Percentiles rank a stretch among this genome's conserved stretches.
Conservation (phyloP, 2,329 filamentous ascomycete species). For the Coniochaeta hoffmannii region DNA sequence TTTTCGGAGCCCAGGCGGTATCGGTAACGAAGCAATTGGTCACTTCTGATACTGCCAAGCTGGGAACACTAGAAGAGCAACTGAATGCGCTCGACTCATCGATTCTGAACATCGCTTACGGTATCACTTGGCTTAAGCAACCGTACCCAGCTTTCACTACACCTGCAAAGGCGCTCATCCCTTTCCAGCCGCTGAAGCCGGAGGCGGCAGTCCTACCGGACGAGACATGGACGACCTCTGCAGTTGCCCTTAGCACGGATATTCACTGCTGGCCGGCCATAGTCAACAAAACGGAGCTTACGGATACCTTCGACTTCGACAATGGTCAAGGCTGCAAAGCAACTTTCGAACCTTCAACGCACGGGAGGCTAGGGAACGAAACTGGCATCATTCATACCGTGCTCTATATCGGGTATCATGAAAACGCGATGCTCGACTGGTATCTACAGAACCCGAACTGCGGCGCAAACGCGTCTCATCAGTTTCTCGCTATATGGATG, state of each 20-base stretch:
- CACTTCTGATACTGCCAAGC: conserved; percentile 6
- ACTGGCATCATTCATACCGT: conserved; percentile 18
- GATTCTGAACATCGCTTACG: conserved; percentile 37
- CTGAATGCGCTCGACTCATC: conserved; percentile 17
- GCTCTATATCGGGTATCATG: conserved; percentile 35
- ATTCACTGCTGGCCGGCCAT: conserved; percentile 29
- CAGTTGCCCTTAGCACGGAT: conserved; percentile 26
- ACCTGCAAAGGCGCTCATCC: conserved; percentile 30
- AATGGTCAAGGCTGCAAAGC: conserved; percentile 30
- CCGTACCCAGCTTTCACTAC: conserved; percentile 34
- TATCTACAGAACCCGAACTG: conserved; percentile 26
- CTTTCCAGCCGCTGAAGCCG: conserved; percentile 25
- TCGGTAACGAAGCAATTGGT: conserved; percentile 4
- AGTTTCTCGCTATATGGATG: conserved; percentile 26
- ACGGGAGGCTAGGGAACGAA: background rate
- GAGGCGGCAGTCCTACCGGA: background rate
- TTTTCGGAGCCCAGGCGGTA: conserved; percentile 35
- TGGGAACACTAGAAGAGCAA: conserved; percentile 17
- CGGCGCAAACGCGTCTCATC: conserved; percentile 21
- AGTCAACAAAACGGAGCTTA: background rate
- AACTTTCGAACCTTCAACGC: conserved; percentile 7
- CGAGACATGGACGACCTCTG: conserved; percentile 19
- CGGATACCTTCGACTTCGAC: conserved; percentile 14
- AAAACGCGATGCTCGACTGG: conserved; percentile 22
- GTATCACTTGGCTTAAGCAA: conserved; percentile 37